Evolutionary conservation across 2,329 filamentous ascomycete genomes (phyloP).

Genomic region (Aphanocladium album): DNA sequence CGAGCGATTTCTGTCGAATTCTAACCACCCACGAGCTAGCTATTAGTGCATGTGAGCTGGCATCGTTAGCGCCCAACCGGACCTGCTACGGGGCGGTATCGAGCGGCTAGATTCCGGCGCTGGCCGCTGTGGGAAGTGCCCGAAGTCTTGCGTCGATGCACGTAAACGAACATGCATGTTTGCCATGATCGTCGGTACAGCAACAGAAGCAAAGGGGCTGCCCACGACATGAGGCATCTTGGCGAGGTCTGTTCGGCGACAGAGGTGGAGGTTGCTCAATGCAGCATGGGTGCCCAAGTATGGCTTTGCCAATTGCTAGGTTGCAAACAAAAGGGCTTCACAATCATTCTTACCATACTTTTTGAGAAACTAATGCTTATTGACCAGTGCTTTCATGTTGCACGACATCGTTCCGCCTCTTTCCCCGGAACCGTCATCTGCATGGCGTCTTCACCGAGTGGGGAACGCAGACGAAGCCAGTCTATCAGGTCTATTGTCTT

Average conservation of each 20-base stretch:
- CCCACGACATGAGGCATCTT: neutral
- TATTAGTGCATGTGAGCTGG: neutral
- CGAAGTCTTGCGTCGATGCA: neutral
- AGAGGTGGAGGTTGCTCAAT: neutral
- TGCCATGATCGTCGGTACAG: neutral
- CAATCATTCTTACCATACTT: neutral
- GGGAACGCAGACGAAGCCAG: conserved; percentile 1
- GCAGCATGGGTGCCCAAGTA: neutral
- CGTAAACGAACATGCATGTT: neutral
- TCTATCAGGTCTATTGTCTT: neutral
- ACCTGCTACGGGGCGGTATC: neutral
- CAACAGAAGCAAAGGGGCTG: neutral
- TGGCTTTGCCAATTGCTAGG: neutral
- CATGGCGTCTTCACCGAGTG: conserved; percentile 11
- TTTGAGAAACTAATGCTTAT: neutral
- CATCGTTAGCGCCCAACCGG: neutral
- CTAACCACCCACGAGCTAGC: neutral
- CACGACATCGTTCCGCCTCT: neutral
- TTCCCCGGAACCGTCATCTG: neutral
- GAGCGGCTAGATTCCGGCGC: neutral
- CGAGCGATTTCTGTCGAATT: neutral
- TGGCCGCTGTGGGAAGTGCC: neutral
- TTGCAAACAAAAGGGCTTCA: neutral
- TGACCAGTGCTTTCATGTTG: neutral
- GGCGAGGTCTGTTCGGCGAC: neutral